Evolutionary conservation across 139 green algal species (phyloP).

Genomic region (Zygnema circumcarinatum): DNA sequence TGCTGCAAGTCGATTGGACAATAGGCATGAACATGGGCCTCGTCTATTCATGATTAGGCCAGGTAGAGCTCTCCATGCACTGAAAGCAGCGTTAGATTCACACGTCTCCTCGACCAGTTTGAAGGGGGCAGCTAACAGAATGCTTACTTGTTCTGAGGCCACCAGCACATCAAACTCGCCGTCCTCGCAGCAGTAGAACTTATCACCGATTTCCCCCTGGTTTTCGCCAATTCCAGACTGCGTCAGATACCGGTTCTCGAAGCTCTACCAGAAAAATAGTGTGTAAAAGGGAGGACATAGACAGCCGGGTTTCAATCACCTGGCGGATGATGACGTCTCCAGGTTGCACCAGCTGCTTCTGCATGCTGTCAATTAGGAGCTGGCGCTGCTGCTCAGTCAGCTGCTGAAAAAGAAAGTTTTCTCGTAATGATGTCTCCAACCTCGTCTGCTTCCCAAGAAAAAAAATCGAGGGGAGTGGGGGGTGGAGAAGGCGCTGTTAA

Average conservation of each 20-base stretch:
- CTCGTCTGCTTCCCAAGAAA: slow-evolving; percentile 47
- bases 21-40: no score
- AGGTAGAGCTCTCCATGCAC: no score
- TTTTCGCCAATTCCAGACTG: neutral
- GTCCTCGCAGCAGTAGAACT: slow-evolving; percentile 23
- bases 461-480: slow-evolving; percentile 22
- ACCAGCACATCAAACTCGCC: slow-evolving; percentile 66
- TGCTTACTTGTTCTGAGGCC: neutral
- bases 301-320: no score
- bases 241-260: neutral
- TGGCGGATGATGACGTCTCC: slow-evolving; percentile 67
- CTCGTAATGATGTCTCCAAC: slow-evolving; percentile 46
- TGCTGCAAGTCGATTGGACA: no score
- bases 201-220: slow-evolving; percentile 21
- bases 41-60: no score
- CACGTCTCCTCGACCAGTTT: no score
- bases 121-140: no score
- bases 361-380: slow-evolving; percentile 53
- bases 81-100: no score
- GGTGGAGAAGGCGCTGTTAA: neutral
- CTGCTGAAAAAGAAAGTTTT: slow-evolving; percentile 74
- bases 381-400: slow-evolving; percentile 61
- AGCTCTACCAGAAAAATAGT: neutral
- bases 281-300: no score
- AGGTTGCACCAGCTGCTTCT: slow-evolving; percentile 53